A percentile compares a stretch with the other conserved stretches of the same genome.
Evolutionary conservation across 345 rosid genomes (phyloP).

Genomic region (Cardiospermum halicacabum): DNA sequence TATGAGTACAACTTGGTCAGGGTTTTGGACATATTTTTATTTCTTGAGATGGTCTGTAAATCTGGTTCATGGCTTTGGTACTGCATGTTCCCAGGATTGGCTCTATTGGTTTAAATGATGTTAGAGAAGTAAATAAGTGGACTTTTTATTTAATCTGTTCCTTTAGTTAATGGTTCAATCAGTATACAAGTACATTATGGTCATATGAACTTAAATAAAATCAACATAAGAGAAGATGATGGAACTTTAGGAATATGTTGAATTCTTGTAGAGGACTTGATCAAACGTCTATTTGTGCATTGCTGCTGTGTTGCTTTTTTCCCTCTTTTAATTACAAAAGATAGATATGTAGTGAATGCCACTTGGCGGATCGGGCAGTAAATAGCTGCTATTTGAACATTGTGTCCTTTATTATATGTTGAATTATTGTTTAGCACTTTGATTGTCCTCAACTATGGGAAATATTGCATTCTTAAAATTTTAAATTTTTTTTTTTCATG

Average conservation of each 20-base stretch:
- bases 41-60: not conserved
- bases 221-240: not conserved
- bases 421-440: not conserved
- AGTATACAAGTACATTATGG: not conserved
- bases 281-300: not conserved
- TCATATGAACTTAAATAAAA: not conserved
- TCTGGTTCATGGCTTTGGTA: too few species aligned
- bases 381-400: not conserved
- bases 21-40: not conserved
- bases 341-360: not conserved
- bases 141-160: not conserved
- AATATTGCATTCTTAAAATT: not conserved
- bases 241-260: not conserved
- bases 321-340: not conserved
- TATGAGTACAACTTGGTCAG: not conserved
- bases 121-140: not conserved
- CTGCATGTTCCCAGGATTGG: too few species aligned
- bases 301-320: not conserved
- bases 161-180: not conserved
- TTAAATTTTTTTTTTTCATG: not conserved
- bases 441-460: conserved; percentile 6
- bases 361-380: not conserved
- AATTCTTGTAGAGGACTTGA: not conserved
- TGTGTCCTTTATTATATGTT: not conserved
- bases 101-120: too few species aligned